phyloP scores from a whole-genome alignment of 139 green algal species.

The Coelastrella sp. region DNA sequence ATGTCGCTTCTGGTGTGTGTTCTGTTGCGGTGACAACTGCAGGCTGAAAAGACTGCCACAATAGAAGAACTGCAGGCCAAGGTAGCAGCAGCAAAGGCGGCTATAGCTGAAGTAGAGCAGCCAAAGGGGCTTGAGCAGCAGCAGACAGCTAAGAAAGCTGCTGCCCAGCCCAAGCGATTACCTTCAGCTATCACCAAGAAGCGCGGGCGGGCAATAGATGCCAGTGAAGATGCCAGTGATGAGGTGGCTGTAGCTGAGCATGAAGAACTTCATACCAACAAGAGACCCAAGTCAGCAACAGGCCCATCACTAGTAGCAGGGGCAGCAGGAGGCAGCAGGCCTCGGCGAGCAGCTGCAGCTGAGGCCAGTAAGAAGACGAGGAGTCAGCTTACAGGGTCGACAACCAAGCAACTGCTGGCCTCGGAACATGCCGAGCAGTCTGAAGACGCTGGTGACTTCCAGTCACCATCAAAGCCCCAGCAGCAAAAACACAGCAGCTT shows the following conservation, averaged over 20 bases:
- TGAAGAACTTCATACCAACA: neutral
- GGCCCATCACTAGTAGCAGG: neutral
- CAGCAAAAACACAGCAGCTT: no score
- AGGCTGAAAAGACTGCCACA: conserved; percentile 3
- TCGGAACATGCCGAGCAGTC: neutral
- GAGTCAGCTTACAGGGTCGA: neutral
- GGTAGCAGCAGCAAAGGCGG: neutral
- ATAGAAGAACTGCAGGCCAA: neutral
- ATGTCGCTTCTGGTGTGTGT: no score
- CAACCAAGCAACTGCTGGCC: neutral
- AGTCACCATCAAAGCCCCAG: no score
- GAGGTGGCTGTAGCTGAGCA: neutral
- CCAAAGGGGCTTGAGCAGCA: neutral
- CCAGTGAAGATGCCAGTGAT: conserved; percentile 6
- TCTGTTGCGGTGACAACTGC: neutral
- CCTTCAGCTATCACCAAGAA: neutral
- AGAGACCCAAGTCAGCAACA: neutral
- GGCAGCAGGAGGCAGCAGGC: neutral
- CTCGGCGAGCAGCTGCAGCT: neutral
- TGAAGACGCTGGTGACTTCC: neutral
- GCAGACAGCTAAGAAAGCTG: neutral
- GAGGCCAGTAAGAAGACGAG: neutral
- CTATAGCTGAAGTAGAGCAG: neutral
- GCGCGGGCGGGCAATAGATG: conserved; percentile 3
- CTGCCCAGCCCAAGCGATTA: neutral